Evolutionary conservation across 495 filamentous ascomycete genomes (phyloP).

Genomic region (Darksidea phi): DNA sequence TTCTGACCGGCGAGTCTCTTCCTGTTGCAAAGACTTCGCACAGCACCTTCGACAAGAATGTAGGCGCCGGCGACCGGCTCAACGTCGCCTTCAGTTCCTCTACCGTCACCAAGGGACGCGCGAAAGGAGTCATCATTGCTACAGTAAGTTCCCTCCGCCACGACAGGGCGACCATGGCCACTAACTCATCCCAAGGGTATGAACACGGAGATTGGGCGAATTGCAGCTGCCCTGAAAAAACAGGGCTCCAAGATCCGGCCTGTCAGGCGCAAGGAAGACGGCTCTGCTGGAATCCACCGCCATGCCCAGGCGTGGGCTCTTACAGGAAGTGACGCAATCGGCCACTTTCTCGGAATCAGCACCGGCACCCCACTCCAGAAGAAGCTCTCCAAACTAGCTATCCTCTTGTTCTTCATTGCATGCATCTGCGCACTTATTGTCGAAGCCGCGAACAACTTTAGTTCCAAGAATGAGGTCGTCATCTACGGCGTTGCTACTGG

Average conservation of each 20-base stretch:
- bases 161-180: neutral
- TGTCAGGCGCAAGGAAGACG: slow-evolving; percentile 42
- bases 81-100: slow-evolving; percentile 72
- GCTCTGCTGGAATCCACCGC: slow-evolving; percentile 52
- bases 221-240: slow-evolving; percentile 60
- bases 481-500: slow-evolving; percentile 58
- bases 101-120: slow-evolving; percentile 67
- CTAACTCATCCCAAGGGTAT: slow-evolving; percentile 49
- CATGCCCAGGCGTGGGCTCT: slow-evolving; percentile 65
- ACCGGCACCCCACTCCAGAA: slow-evolving; percentile 61
- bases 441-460: slow-evolving; percentile 60
- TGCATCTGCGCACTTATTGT: slow-evolving; percentile 69
- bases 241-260: slow-evolving; percentile 45
- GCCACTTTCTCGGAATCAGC: slow-evolving; percentile 54
- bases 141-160: slow-evolving; percentile 38
- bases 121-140: slow-evolving; percentile 61
- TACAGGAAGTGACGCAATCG: slow-evolving; percentile 62
- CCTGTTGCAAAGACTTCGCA: slow-evolving; percentile 56
- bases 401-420: slow-evolving; percentile 65
- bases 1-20: slow-evolving; percentile 73
- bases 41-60: slow-evolving; percentile 41
- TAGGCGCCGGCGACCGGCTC: slow-evolving; percentile 63
- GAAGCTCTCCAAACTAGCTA: slow-evolving; percentile 66
- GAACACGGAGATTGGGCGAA: slow-evolving; percentile 68
- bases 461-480: slow-evolving; percentile 60